Percentiles rank a stretch among this genome's conserved stretches.
These are phyloP conservation scores for Chenopodium berlandieri DNA, from an alignment of 148 eudicot genomes.

Conservation along the genomic window DNA sequence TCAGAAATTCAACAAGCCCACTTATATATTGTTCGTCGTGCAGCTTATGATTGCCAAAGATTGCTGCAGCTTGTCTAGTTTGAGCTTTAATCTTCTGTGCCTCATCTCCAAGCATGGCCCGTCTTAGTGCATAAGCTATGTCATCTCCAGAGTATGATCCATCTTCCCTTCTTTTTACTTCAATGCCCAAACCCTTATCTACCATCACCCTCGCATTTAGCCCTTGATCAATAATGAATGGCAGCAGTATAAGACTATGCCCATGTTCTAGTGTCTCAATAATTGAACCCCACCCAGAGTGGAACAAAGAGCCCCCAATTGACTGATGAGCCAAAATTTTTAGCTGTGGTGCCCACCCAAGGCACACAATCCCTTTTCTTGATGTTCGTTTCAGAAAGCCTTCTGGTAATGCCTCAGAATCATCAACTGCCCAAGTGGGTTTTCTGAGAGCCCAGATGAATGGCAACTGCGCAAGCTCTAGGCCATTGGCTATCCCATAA, in stretches of 20 bases:
- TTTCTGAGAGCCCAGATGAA: conserved; percentile 43
- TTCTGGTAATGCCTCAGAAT: conserved; percentile 23
- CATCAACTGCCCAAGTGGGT: conserved; percentile 29
- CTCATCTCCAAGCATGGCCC: conserved; percentile 36
- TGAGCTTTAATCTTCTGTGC: conserved; percentile 21
- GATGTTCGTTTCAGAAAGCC: conserved; percentile 7
- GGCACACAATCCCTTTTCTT: conserved; percentile 20
- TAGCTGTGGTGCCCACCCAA: conserved; percentile 48
- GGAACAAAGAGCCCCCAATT: conserved; percentile 41
- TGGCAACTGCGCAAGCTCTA: conserved; percentile 37
- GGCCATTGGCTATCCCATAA: conserved; percentile 39
- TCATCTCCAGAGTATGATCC: conserved; percentile 36
- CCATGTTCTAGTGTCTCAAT: conserved; percentile 39
- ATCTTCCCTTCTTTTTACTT: conserved; percentile 40
- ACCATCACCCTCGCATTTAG: conserved; percentile 40
- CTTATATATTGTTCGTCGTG: conserved; percentile 20
- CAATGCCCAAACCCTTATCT: conserved; percentile 39
- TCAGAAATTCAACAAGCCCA: conserved; percentile 20
- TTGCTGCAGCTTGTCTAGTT: conserved; percentile 17
- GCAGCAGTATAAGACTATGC: conserved; percentile 34
- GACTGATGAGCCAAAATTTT: conserved; percentile 42
- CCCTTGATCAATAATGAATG: conserved; percentile 37
- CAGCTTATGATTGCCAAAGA: conserved; percentile 30
- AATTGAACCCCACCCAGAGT: conserved; percentile 39
- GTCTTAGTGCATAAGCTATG: conserved; percentile 37